Evolutionary conservation across 768 basidiomycete genomes (phyloP), one percentile per base, ranked within the genome.

Genomic region (Imleria badia): DNA sequence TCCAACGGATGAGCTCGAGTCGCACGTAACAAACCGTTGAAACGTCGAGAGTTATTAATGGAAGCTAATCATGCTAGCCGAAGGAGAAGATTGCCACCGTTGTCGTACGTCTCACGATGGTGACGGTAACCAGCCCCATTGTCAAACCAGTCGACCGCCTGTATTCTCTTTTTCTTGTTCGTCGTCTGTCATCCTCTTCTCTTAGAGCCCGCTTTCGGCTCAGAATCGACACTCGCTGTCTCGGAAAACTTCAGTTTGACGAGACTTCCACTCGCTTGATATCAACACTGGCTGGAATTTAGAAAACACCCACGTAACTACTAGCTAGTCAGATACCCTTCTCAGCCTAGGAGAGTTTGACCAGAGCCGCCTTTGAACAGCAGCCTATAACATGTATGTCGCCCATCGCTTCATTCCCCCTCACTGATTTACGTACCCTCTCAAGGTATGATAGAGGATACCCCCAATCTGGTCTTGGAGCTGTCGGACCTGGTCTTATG

Each of bases 381-480:
- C 52, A 74, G 82, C 81, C 51, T 85, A 87, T 69, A 82, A 83
- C 68, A 76, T 87, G 89, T 91, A 72, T 35, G 86, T 78, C 45
- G 30, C 40, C 44, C 39, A 51, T 43, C 44, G 50, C 31, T 30
- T 52, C 29, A 51, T 55, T 47, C 34, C 39, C 10, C 48, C 48
- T 35, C 60, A 14, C 45, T 56, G 19, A 60, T 35, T 54, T 30
- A 51, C 55, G 41, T n/a, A 8, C 22, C 42, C 39, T 44, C 22
- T 8, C 30, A 65, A 89, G 87, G 60, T 89, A 90, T 59, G 81
- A 87, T 72, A 79, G 77, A 65, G 70, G 68, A 54, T 76, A 75
- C 56, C 78, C 82, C 48, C 75, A 77, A 56, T 81, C 81, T 41
- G 83, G 82, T 47, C 73, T 82, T 39, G 81, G 78, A 48, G 81